Conservation (phyloP, 2,329 filamentous ascomycete species). For the Septoria petroselini region DNA sequence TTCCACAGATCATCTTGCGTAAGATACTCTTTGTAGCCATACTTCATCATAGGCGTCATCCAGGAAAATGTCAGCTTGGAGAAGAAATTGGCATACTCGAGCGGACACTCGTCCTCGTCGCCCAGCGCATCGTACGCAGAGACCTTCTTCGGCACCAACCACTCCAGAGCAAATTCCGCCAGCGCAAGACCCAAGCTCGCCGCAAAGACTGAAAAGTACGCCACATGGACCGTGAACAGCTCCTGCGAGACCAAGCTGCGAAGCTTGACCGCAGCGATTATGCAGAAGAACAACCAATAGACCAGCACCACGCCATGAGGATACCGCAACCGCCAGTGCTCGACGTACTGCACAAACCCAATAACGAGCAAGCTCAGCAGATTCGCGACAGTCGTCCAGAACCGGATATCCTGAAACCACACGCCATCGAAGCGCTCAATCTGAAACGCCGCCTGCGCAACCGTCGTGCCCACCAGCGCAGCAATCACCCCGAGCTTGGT, state of each 20-base stretch:
- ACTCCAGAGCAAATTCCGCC: slow-evolving; percentile 74
- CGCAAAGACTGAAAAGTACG: slow-evolving; percentile 76
- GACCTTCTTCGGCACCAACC: slow-evolving; percentile 76
- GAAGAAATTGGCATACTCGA: slow-evolving; percentile 91
- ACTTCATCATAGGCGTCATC: slow-evolving; percentile 98
- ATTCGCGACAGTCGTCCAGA: slow-evolving; percentile 74
- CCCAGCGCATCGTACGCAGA: slow-evolving; percentile 67
- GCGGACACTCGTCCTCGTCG: slow-evolving; percentile 68
- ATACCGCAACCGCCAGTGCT: slow-evolving; percentile 77
- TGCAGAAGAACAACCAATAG: slow-evolving; percentile 85
- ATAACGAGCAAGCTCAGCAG: slow-evolving; percentile 70
- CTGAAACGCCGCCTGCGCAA: slow-evolving; percentile 72
- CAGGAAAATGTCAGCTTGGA: slow-evolving; percentile 91
- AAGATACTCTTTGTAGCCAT: slow-evolving; percentile 85
- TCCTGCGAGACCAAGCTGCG: slow-evolving; percentile 80
- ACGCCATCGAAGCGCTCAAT: slow-evolving; percentile 64
- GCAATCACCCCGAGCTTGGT: slow-evolving; percentile 73
- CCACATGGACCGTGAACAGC: slow-evolving; percentile 61
- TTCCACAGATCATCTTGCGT: slow-evolving; percentile 97
- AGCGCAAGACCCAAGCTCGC: slow-evolving; percentile 67
- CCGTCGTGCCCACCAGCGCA: slow-evolving; percentile 64
- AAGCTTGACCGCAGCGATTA: slow-evolving; percentile 76
- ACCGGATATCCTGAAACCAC: slow-evolving; percentile 79
- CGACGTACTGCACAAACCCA: slow-evolving; percentile 77
- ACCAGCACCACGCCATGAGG: slow-evolving; percentile 85